These are phyloP conservation scores for Colletotrichum liaoningense DNA, from an alignment of 2,329 filamentous ascomycete genomes.

Conservation along the genomic window DNA sequence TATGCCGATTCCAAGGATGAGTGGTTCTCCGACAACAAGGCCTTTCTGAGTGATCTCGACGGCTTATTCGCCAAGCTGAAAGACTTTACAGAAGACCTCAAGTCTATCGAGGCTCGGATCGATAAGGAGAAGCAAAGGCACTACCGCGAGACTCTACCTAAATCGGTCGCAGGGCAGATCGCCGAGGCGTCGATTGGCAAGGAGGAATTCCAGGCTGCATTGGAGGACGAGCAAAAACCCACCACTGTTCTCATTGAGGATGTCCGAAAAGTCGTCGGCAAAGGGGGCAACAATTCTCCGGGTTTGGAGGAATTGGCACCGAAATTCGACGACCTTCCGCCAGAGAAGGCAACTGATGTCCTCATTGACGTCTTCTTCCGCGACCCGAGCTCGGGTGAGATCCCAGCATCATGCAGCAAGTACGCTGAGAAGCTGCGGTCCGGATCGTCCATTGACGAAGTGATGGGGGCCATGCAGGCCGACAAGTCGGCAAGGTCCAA, in stretches of 20 bases:
- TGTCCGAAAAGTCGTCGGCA: slow-evolving; percentile 21
- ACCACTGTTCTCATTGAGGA: slow-evolving; percentile 4
- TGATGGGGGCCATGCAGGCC: slow-evolving; percentile 44
- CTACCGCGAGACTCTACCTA: slow-evolving; percentile 55
- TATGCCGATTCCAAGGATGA: slow-evolving; percentile 52
- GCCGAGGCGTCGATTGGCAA: slow-evolving; percentile 33
- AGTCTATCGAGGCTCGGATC: slow-evolving; percentile 61
- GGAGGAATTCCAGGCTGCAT: slow-evolving; percentile 8
- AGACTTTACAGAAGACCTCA: slow-evolving; percentile 54
- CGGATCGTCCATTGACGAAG: slow-evolving; percentile 43
- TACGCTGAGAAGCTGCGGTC: slow-evolving; percentile 53
- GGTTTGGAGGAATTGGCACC: slow-evolving; percentile 24
- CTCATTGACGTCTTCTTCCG: slow-evolving; percentile 47
- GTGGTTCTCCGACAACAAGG: slow-evolving; percentile 63
- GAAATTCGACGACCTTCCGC: slow-evolving; percentile 27
- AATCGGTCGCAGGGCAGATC: slow-evolving; percentile 17
- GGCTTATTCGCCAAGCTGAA: slow-evolving; percentile 60
- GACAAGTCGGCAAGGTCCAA: slow-evolving; percentile 44
- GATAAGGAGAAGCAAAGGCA: slow-evolving; percentile 63
- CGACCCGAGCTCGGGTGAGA: slow-evolving; percentile 46
- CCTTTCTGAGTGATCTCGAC: slow-evolving; percentile 63
- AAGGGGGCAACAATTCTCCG: slow-evolving; percentile 2
- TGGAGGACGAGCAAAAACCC: slow-evolving; percentile 28
- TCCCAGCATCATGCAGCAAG: slow-evolving; percentile 44
- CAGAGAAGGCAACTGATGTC: slow-evolving; percentile 23